phyloP scores from a whole-genome alignment of 257 asterid species.

The Petunia secreta region DNA sequence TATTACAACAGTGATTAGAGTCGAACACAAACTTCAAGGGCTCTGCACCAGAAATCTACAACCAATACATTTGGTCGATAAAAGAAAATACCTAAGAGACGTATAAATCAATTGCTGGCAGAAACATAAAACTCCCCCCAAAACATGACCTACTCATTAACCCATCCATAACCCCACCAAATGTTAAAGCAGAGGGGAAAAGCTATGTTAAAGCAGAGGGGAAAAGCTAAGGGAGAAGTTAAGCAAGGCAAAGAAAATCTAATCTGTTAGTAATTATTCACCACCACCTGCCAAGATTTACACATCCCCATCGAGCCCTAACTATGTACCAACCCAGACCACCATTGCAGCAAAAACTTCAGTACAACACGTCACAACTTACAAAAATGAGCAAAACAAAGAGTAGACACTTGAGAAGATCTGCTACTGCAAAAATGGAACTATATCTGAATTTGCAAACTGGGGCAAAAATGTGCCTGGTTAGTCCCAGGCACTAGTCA shows the following conservation, averaged over 20 bases:
- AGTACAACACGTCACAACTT: neutral
- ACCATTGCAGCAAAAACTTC: constrained; percentile 16
- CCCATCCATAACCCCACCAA: neutral
- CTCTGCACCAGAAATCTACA: neutral
- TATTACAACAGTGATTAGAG: neutral
- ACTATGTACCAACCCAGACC: constrained; percentile 18
- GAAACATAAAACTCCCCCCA: neutral
- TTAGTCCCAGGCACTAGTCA: constrained; percentile 39
- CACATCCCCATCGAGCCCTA: constrained; percentile 25
- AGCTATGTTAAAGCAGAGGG: constrained; percentile 16
- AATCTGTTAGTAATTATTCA: constrained; percentile 25
- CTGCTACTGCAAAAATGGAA: constrained; percentile 20
- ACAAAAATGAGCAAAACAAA: constrained; percentile 2
- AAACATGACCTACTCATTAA: neutral
- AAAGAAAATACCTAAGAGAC: neutral
- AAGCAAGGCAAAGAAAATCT: constrained; percentile 19
- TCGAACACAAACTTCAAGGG: constrained; percentile 7
- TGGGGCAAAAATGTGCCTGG: neutral
- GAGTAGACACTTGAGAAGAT: neutral
- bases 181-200: neutral
- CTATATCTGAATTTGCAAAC: constrained; percentile 25
- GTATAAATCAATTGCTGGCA: constrained; percentile 16
- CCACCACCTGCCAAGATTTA: constrained; percentile 31
- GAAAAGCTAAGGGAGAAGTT: constrained; percentile 15
- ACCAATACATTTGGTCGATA: constrained; percentile 24